phyloP scores from a whole-genome alignment of 306 rosid species.

The Prunus fruticosa region DNA sequence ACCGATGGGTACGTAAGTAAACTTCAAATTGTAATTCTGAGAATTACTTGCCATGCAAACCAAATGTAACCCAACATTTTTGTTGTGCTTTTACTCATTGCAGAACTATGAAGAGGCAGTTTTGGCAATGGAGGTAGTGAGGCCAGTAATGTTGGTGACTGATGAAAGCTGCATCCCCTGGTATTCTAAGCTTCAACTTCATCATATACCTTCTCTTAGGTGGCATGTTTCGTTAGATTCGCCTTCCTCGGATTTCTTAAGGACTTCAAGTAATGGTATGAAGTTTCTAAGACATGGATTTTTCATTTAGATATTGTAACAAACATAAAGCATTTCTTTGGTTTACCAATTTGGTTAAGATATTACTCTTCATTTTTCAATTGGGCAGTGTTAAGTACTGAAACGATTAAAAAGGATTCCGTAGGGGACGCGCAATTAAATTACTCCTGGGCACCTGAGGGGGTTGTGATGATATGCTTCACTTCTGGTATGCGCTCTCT shows the following conservation, averaged over 20 bases:
- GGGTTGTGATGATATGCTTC: conserved; percentile 68
- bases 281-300: conserved; percentile 8
- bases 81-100: neutral
- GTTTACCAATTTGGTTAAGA: neutral
- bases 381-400: conserved; percentile 50
- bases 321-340: neutral
- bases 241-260: conserved; percentile 32
- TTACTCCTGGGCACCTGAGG: conserved; percentile 67
- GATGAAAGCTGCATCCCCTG: conserved; percentile 62
- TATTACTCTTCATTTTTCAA: conserved; percentile 3
- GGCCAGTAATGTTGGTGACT: conserved; percentile 65
- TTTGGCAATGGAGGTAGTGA: conserved; percentile 59
- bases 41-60: neutral
- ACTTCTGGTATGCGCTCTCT: conserved; percentile 68
- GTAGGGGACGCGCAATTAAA: conserved; percentile 27
- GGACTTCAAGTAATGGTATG: conserved; percentile 40
- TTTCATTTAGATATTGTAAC: neutral
- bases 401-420: conserved; percentile 47
- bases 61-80: neutral
- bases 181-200: conserved; percentile 50
- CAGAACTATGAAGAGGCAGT: conserved; percentile 76
- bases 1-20: conserved; percentile 69
- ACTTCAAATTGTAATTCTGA: neutral
- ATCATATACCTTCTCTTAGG: conserved; percentile 51
- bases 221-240: conserved; percentile 63